phyloP scores from a whole-genome alignment of 225 moss, liverwort and hornwort genomes.

The Physcomitrellopsis africana region DNA sequence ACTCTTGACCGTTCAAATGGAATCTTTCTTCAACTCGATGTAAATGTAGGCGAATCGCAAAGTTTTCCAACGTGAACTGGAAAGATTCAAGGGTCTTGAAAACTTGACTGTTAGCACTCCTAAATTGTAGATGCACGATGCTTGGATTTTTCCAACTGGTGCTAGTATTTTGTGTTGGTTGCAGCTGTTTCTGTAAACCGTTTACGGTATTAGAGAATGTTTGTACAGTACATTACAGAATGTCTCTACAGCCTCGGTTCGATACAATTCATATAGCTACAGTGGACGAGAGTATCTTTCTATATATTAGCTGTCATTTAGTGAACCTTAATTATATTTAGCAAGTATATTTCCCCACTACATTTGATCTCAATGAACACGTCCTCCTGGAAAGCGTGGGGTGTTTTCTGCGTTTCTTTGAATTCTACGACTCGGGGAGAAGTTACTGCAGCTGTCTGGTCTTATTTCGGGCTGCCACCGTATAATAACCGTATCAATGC shows the following conservation, averaged over 20 bases:
- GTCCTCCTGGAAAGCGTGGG: conserved; percentile 11
- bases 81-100: too few species aligned
- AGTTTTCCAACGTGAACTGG: background rate
- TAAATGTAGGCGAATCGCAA: too few species aligned
- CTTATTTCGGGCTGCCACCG: conserved; percentile 6
- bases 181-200: conserved; percentile 32
- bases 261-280: conserved; percentile 20
- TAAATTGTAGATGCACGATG: background rate
- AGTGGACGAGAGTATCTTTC: background rate
- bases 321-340: conserved; percentile 9
- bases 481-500: too few species aligned
- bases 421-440: background rate
- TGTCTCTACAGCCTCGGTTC: conserved; percentile 31
- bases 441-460: background rate
- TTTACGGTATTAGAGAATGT: conserved; percentile 28
- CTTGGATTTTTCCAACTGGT: background rate
- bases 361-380: conserved; percentile 5
- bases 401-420: background rate
- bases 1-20: background rate
- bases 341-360: conserved; percentile 15
- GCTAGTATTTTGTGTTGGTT: background rate
- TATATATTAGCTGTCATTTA: background rate
- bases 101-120: background rate
- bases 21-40: background rate
- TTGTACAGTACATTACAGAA: conserved; percentile 23